Percentiles rank a stretch among this genome's conserved stretches.
These are phyloP conservation scores for Gryganskiella cystojenkinii DNA, from an alignment of 192 early-diverging fungal genomes.

Conservation along the genomic window DNA sequence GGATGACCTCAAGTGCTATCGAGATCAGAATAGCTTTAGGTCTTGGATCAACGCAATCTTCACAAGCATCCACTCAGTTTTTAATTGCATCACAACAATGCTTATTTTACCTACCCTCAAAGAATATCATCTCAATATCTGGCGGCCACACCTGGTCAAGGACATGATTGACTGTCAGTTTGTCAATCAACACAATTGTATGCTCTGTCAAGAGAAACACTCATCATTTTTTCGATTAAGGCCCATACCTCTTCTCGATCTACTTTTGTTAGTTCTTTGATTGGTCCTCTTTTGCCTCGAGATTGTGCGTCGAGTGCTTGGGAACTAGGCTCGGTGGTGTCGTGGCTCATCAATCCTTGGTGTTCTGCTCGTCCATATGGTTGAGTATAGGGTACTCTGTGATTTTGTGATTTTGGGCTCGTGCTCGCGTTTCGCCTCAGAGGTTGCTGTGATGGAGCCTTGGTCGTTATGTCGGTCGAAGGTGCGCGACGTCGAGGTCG, in stretches of 20 bases:
- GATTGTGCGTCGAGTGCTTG: background rate
- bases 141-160: conserved; percentile 66
- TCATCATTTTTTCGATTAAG: background rate
- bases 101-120: conserved; percentile 59
- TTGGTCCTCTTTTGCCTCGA: conserved; percentile 8
- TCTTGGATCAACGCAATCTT: background rate
- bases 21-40: background rate
- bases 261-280: conserved; percentile 12
- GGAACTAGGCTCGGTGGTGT: background rate
- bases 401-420: background rate
- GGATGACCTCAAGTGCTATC: conserved; percentile 60
- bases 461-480: no score
- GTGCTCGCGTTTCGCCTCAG: background rate
- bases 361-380: no score
- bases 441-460: background rate
- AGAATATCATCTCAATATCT: conserved; percentile 67
- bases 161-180: background rate
- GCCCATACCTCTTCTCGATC: conserved; percentile 46
- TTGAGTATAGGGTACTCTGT: no score
- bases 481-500: no score
- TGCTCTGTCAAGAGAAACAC: background rate
- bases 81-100: background rate
- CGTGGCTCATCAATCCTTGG: no score
- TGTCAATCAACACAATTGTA: background rate
- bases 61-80: background rate